A percentile compares a stretch with the other conserved stretches of the same genome.
Evolutionary conservation across 192 early-diverging fungal species (phyloP).

Genomic region (Chytriomyces sp.): DNA sequence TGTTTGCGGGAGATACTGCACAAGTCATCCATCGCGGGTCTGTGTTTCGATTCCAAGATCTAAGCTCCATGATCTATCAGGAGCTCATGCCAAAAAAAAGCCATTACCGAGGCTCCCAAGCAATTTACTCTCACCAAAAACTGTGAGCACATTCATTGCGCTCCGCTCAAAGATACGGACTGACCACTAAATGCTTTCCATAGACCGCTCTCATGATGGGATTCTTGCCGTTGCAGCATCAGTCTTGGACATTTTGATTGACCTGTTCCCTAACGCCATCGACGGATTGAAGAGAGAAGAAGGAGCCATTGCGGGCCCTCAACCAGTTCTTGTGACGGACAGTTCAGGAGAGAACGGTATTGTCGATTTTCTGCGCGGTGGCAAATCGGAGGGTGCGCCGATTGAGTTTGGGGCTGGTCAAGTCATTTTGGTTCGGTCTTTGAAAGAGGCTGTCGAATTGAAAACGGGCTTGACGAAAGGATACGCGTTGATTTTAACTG

Average conservation of each 20-base stretch:
- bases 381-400: constrained; percentile 28
- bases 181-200: no score
- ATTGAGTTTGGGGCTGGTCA: constrained; percentile 40
- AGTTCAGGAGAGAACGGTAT: constrained; percentile 1
- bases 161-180: no score
- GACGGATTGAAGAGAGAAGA: constrained; percentile 23
- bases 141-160: constrained; percentile 9
- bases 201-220: constrained; percentile 42
- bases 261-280: constrained; percentile 32
- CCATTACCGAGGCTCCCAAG: constrained; percentile 13
- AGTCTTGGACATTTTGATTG: constrained; percentile 28
- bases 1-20: constrained; percentile 44
- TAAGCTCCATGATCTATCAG: constrained; percentile 33
- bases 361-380: constrained; percentile 15
- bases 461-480: background rate
- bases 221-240: constrained; percentile 38
- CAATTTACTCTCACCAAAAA: constrained; percentile 30
- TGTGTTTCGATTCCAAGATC: constrained; percentile 35
- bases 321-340: constrained; percentile 21
- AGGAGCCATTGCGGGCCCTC: constrained; percentile 35
- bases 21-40: constrained; percentile 38
- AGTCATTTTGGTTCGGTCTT: constrained; percentile 36
- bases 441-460: constrained; percentile 19
- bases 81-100: constrained; percentile 5
- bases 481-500: constrained; percentile 37